These are phyloP conservation scores for Ajuga chamaepitys DNA, from an alignment of 257 asterid species.

Conservation along the genomic window DNA sequence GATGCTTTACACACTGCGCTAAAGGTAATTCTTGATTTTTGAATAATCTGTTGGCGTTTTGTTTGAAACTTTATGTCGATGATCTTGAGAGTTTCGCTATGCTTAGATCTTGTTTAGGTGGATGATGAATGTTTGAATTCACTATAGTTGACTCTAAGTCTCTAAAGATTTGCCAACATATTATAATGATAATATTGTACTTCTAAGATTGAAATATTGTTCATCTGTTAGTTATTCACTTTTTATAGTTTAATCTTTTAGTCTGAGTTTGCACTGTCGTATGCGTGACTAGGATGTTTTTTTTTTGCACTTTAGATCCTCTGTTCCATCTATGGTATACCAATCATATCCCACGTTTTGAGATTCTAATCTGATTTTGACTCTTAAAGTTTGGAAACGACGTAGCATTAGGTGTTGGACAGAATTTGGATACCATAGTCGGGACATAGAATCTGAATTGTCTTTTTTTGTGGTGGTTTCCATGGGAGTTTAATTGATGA, in stretches of 20 bases:
- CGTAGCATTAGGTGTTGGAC: too few species aligned
- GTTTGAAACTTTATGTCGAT: background rate
- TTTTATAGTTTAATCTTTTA: background rate
- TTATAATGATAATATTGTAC: background rate
- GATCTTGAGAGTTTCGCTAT: background rate
- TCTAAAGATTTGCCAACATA: background rate
- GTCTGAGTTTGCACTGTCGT: background rate
- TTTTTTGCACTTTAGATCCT: too few species aligned
- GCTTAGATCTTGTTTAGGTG: background rate
- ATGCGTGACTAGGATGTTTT: background rate
- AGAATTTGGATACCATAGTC: too few species aligned
- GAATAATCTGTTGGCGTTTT: background rate
- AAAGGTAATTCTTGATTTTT: constrained; percentile 38
- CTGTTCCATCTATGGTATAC: too few species aligned
- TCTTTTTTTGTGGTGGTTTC: constrained; percentile 9
- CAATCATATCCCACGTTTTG: too few species aligned
- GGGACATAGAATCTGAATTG: too few species aligned
- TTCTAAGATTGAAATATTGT: background rate
- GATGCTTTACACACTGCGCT: constrained; percentile 59
- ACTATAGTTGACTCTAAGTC: background rate
- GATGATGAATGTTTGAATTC: background rate
- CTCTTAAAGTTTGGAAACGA: too few species aligned
- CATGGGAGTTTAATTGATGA: background rate
- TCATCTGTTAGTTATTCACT: background rate
- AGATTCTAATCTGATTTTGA: too few species aligned